Conservation (phyloP, 768 basidiomycete species). For the Lentinus brumalis region DNA sequence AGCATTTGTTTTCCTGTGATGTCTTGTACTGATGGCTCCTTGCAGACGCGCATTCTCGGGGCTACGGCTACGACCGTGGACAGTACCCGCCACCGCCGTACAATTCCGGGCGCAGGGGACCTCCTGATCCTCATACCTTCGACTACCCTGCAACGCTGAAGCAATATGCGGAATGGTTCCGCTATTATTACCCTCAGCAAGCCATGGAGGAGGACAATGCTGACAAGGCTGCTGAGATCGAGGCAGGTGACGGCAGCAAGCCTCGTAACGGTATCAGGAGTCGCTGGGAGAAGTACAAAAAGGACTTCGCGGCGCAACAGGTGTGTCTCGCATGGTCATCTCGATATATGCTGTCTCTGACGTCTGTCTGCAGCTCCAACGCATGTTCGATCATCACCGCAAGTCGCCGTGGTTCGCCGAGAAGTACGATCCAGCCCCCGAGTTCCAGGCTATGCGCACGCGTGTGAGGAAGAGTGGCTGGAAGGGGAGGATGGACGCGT, state of each 20-base stretch:
- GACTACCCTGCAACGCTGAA: constrained; percentile 82
- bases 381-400: constrained; percentile 93
- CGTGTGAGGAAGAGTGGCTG: constrained; percentile 86
- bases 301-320: constrained; percentile 85
- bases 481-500: constrained; percentile 70
- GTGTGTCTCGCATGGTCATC: constrained; percentile 49
- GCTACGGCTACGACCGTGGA: constrained; percentile 64
- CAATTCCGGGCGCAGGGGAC: constrained; percentile 49
- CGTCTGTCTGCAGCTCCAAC: constrained; percentile 72
- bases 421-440: constrained; percentile 83
- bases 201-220: constrained; percentile 81
- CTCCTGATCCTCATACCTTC: constrained; percentile 78
- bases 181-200: constrained; percentile 71
- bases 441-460: constrained; percentile 69
- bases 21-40: constrained; percentile 11
- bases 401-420: constrained; percentile 97
- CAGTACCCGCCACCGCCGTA: constrained; percentile 48
- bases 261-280: constrained; percentile 82
- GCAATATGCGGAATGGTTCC: constrained; percentile 89
- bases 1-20: not conserved
- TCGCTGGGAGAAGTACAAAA: constrained; percentile 93
- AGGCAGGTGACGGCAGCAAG: constrained; percentile 79
- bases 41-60: constrained; percentile 66
- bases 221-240: constrained; percentile 83
- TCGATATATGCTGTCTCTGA: not conserved